Base-by-base conservation (phyloP, 2,329 filamentous ascomycete species). In the Pleomassaria siparia region DNA sequence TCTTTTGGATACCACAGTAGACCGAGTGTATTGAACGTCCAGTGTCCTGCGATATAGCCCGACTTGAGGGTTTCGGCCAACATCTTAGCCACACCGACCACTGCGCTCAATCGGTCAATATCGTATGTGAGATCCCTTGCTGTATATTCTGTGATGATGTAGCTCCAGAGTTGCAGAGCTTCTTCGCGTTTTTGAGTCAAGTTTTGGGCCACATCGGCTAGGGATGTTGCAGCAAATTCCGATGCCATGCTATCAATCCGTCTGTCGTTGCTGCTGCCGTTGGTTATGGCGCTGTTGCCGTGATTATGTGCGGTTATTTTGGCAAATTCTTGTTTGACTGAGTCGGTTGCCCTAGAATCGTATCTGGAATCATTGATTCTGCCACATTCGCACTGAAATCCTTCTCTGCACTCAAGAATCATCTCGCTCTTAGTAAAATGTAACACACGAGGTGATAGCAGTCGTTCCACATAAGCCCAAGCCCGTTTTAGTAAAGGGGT, bases 1-100 rank as follows among this genome's bases (percentile, higher is more conserved):
- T 69, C 64, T 35, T 56, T 66, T 12, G 67, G 65, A 49, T 70
- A 66, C 67, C 67, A 70, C 2, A 70, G 59, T 4, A 70, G 53
- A 15, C 58, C 60, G 7, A 70, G 58, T 2, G 62, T 68, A 39
- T 59, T 68, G 45, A 59, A 68, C 1, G 65, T 67, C 66, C 66
- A 70, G 37, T 69, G 67, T 11, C 67, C 67, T 20, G 65, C 67
- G 22, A 70, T 59, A 46, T 70, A 70, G 15, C 63, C 62, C 12
- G 63, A 66, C 15, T 62, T 53, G 1, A 67, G 54, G 21, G 53
- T 51, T 6, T 54, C 50, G 8, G 55, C 57, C 2, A 69, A 42
- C 37, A 55, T 51, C 43, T 63, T 64, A 7, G 67, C 66, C n/a
- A 70, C 52, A 7, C 58, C 62, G 15, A 60, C 55, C 18, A 69